Base-by-base conservation (phyloP, 2,329 filamentous ascomycete species). In the Cordyceps farinosa region DNA sequence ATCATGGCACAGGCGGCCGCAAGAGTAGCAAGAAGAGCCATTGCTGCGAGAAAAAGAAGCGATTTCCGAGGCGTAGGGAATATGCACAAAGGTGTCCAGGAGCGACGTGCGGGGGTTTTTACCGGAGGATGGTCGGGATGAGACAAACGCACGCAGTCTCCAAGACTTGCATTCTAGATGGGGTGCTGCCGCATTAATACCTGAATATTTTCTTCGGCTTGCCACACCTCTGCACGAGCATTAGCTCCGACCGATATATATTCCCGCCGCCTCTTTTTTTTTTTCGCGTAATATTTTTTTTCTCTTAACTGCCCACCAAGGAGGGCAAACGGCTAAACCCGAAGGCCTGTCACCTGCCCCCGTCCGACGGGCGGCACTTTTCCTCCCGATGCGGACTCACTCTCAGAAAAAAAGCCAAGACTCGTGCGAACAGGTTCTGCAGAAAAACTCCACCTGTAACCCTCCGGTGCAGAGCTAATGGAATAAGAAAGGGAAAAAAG, bases 11-110 rank as follows among this genome's bases (percentile, higher is more conserved):
- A 53, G 17, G 32, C 27, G 29, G 52, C 34, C 17, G 65, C 44
- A 27, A 72, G 51, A 15, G 65, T n/a, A n/a, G 64, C 68, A 57
- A 68, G 51, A 34, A 57, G 61, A 63, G 59, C 50, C 70, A 71
- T 71, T 30, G 42, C 50, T 29, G 30, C 45, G 29, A 15, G 27
- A 27, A n/a, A 10, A 40, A 56, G 32, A 11, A n/a, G 3, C 22
- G 22, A 22, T 22, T 47, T 15, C 17, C 5, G 5, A 40, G 5
- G 38, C 13, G 38, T 15, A 34, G 34, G 11, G 15, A 40, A 40
- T 40, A 40, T 40, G 38, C 38, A 40, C 5, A n/a, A 30, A 34
- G 22, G 36, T 44, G 47, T 36, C n/a, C 5, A 22, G 1, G 30
- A 29, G 47, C 10, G 11, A 50, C 27, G 22, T 22, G 47, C 47